Evolutionary conservation across 148 eudicot species (phyloP).

Genomic region (Cornus kousa): DNA sequence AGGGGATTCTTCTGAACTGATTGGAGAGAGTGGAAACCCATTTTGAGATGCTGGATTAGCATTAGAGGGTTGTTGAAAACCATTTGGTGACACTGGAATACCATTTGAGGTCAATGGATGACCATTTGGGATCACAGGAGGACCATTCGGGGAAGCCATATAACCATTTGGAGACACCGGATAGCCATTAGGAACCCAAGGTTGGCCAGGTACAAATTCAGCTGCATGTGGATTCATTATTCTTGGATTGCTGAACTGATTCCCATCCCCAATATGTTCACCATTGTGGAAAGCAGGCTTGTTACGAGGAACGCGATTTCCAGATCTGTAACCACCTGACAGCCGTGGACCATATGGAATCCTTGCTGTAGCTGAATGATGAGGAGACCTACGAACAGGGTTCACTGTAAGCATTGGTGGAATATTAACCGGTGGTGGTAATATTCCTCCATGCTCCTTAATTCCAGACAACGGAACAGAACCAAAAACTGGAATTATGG

Average conservation of each 20-base stretch:
- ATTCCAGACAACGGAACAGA: constrained; percentile 53
- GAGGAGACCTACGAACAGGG: constrained; percentile 82
- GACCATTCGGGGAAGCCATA: constrained; percentile 41
- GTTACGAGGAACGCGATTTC: constrained; percentile 54
- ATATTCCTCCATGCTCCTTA: constrained; percentile 70
- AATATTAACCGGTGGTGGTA: constrained; percentile 81
- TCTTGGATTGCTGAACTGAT: constrained; percentile 46
- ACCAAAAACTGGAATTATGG: constrained; percentile 59
- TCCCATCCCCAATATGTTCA: constrained; percentile 52
- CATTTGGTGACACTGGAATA: constrained; percentile 21
- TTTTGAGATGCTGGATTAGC: constrained; percentile 32
- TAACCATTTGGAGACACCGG: constrained; percentile 49
- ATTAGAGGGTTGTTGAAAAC: constrained; percentile 29
- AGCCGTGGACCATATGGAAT: constrained; percentile 95
- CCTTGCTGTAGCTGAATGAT: constrained; percentile 89
- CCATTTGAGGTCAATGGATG: constrained; percentile 42
- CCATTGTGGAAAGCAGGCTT: constrained; percentile 58
- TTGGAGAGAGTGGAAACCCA: constrained; percentile 34
- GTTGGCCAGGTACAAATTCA: constrained; percentile 80
- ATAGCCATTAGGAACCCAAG: constrained; percentile 62
- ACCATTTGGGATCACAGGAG: constrained; percentile 41
- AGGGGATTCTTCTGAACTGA: constrained; percentile 37
- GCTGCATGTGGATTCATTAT: constrained; percentile 94
- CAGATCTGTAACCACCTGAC: constrained; percentile 69
- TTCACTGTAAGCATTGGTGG: constrained; percentile 66